These are phyloP conservation scores for Didymella segeticola DNA, from an alignment of 2,329 filamentous ascomycete genomes.

Conservation along the genomic window DNA sequence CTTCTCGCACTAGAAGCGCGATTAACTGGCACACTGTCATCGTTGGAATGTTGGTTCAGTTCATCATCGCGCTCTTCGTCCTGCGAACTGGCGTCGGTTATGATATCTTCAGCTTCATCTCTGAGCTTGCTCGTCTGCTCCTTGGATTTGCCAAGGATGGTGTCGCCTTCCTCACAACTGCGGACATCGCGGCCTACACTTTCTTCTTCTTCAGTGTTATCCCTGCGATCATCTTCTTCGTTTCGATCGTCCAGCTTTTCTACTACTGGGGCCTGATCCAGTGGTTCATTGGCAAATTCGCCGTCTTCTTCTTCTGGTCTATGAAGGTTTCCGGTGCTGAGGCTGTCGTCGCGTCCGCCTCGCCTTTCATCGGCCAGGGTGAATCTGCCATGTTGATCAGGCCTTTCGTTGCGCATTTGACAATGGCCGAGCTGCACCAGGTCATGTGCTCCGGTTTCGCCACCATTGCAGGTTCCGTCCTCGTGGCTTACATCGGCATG, in stretches of 20 bases:
- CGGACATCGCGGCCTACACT: slow-evolving; percentile 50
- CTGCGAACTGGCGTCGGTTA: slow-evolving; percentile 79
- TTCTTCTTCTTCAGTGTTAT: slow-evolving; percentile 80
- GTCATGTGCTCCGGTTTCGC: slow-evolving; percentile 93
- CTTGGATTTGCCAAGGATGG: slow-evolving; percentile 79
- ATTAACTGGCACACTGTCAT: slow-evolving; percentile 67
- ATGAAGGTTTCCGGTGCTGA: slow-evolving; percentile 88
- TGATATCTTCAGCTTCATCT: slow-evolving; percentile 92
- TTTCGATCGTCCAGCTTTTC: slow-evolving; percentile 85
- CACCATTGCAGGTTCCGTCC: slow-evolving; percentile 86
- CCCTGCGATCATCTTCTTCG: slow-evolving; percentile 96
- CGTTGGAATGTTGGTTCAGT: slow-evolving; percentile 87
- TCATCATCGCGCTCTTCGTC: slow-evolving; percentile 87
- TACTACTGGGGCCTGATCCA: slow-evolving; percentile 83
- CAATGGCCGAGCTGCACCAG: slow-evolving; percentile 87
- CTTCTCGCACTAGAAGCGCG: slow-evolving; percentile 71
- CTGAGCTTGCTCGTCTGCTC: slow-evolving; percentile 73
- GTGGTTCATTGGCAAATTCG: slow-evolving; percentile 89
- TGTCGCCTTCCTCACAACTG: slow-evolving; percentile 71
- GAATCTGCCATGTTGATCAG: slow-evolving; percentile 93
- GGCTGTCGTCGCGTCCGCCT: slow-evolving; percentile 91
- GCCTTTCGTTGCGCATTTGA: slow-evolving; percentile 85
- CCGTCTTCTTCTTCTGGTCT: slow-evolving; percentile 88
- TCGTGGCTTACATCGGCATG: slow-evolving; percentile 84
- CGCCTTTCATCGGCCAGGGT: slow-evolving; percentile 92